phyloP scores from a whole-genome alignment of 768 basidiomycete species.

The Tylopilus sp. region DNA sequence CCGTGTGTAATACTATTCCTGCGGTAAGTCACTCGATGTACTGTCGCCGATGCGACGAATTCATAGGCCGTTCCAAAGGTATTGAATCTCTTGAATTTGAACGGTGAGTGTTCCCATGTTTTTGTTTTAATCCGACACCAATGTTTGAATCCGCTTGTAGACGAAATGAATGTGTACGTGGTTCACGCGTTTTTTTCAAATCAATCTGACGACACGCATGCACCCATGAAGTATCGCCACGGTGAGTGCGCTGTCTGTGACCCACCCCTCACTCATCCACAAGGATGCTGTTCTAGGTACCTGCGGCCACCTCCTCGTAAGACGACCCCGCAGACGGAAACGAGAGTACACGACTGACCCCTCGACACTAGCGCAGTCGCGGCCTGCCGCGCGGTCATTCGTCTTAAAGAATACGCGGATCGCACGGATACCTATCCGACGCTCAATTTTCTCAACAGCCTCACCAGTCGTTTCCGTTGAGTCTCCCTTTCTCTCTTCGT shows the following conservation, averaged over 20 bases:
- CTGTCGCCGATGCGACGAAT: neutral
- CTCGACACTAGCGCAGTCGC: slow-evolving; percentile 33
- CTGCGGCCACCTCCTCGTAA: slow-evolving; percentile 65
- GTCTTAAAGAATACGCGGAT: slow-evolving; percentile 54
- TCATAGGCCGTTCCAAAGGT: slow-evolving; percentile 18
- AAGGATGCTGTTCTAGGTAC: slow-evolving; percentile 43
- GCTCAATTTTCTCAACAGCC: slow-evolving; percentile 20
- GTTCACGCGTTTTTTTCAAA: neutral
- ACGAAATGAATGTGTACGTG: slow-evolving; percentile 28
- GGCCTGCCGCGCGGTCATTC: slow-evolving; percentile 64
- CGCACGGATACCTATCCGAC: slow-evolving; percentile 11
- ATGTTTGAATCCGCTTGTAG: slow-evolving; percentile 7
- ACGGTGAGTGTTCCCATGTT: slow-evolving; percentile 14
- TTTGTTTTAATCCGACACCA: neutral
- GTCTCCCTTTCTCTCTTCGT: neutral
- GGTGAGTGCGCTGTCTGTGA: slow-evolving; percentile 6
- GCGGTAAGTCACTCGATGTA: slow-evolving; percentile 43
- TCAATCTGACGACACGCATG: neutral
- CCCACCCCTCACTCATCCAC: neutral
- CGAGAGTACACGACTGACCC: slow-evolving; percentile 2
- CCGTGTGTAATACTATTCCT: slow-evolving; percentile 62
- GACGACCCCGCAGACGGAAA: neutral
- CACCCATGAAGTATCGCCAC: slow-evolving; percentile 21
- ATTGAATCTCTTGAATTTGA: slow-evolving; percentile 24
- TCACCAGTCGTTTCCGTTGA: slow-evolving; percentile 19